These are phyloP conservation scores for Ampelocalamus luodianensis DNA, from an alignment of 176 grass and related monocot species.

Conservation along the genomic window DNA sequence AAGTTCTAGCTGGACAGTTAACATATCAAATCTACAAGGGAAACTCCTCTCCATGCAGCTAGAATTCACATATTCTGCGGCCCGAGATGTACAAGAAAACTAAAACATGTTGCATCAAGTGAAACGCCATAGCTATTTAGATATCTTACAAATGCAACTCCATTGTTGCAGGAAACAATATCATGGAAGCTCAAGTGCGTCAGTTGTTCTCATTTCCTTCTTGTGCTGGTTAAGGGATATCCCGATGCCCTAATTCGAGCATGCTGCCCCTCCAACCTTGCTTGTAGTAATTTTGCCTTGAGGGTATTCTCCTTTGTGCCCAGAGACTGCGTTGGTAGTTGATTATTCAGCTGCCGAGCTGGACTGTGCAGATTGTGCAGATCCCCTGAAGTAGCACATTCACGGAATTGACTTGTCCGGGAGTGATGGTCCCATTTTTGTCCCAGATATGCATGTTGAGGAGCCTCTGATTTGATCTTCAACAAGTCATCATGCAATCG, in stretches of 20 bases:
- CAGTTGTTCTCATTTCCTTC: constrained; percentile 41
- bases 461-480: constrained; percentile 58
- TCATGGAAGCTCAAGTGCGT: not conserved
- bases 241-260: constrained; percentile 65
- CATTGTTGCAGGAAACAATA: not conserved
- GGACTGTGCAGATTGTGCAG: constrained; percentile 35
- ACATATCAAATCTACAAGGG: constrained; percentile 28
- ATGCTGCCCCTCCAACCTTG: constrained; percentile 86
- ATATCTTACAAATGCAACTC: constrained; percentile 41
- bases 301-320: constrained; percentile 62
- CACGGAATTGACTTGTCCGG: constrained; percentile 37
- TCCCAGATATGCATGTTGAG: constrained; percentile 48
- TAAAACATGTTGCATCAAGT: not conserved
- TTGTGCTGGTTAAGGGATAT: constrained; percentile 46
- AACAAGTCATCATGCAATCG: constrained; percentile 47
- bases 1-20: not conserved
- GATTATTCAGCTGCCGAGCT: constrained; percentile 36
- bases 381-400: constrained; percentile 29
- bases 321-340: constrained; percentile 33
- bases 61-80: constrained; percentile 25
- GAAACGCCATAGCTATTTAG: constrained; percentile 23
- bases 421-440: constrained; percentile 36
- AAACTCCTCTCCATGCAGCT: not conserved
- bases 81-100: not conserved
- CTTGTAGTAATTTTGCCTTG: constrained; percentile 87